Percentiles rank a stretch among this genome's conserved stretches.
phyloP scores from a whole-genome alignment of 768 basidiomycete genomes.

The Suillus subluteus region DNA sequence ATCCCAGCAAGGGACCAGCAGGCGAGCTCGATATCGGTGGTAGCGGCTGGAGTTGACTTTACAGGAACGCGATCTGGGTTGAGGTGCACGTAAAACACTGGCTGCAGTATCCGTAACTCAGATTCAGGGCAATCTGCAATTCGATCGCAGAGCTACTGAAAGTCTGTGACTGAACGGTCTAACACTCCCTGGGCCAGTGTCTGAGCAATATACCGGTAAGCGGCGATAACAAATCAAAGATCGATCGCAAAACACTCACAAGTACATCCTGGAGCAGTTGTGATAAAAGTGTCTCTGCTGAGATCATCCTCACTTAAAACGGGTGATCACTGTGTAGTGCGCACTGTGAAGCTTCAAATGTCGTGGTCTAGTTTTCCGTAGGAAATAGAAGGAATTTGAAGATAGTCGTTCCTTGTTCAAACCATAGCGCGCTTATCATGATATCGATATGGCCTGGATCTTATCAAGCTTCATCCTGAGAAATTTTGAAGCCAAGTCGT shows the following conservation, averaged over 20 bases:
- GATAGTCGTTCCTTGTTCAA: background rate
- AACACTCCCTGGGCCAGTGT: background rate
- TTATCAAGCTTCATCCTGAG: slow-evolving; percentile 3
- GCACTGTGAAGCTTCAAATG: background rate
- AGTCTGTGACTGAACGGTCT: background rate
- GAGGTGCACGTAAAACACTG: slow-evolving; percentile 3
- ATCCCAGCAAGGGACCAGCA: background rate
- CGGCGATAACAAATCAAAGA: background rate
- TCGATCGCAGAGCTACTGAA: background rate
- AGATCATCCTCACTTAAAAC: background rate
- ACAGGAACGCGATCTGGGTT: slow-evolving; percentile 3
- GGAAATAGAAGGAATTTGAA: background rate
- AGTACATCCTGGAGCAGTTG: background rate
- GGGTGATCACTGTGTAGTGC: background rate
- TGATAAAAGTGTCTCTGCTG: background rate
- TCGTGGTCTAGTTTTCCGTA: background rate
- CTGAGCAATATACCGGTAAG: background rate
- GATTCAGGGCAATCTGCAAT: background rate
- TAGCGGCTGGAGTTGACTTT: background rate
- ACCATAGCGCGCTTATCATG: background rate
- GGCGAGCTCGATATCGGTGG: slow-evolving; percentile 8
- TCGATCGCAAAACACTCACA: slow-evolving; percentile 1
- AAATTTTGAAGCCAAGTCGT: background rate
- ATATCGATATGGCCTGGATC: background rate
- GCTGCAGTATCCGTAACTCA: background rate